Evolutionary conservation across 2,329 filamentous ascomycete genomes (phyloP).

Genomic region (Aspergillus fructus): DNA sequence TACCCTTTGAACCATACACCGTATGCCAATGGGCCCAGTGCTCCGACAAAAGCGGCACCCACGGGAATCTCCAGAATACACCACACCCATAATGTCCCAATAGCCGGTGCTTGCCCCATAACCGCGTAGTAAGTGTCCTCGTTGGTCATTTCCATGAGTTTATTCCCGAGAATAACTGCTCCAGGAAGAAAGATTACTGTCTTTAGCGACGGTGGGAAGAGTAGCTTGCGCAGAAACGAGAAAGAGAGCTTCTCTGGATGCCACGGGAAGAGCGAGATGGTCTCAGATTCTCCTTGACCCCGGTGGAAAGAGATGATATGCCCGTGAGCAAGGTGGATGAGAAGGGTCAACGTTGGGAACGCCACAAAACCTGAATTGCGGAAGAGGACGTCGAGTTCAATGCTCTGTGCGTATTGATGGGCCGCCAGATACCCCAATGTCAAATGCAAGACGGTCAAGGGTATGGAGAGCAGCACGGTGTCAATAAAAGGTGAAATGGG

Average conservation of each 20-base stretch:
- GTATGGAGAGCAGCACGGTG: constrained; percentile 43
- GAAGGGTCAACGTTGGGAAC: constrained; percentile 43
- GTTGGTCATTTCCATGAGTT: constrained; percentile 80
- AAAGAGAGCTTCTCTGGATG: constrained; percentile 25
- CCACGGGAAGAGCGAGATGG: constrained; percentile 27
- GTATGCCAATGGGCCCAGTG: constrained; percentile 52
- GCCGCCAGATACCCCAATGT: constrained; percentile 47
- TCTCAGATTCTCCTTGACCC: constrained; percentile 9
- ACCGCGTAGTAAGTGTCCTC: constrained; percentile 76
- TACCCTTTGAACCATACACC: constrained; percentile 56
- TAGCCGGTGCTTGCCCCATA: constrained; percentile 86
- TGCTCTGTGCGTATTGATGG: constrained; percentile 47
- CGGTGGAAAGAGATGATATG: constrained; percentile 39
- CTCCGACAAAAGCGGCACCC: constrained; percentile 59
- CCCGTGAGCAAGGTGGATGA: constrained; percentile 47
- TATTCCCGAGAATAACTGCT: constrained; percentile 59
- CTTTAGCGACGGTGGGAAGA: constrained; percentile 34
- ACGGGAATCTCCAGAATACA: constrained; percentile 82
- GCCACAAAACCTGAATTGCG: constrained; percentile 39
- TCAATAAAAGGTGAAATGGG: constrained; percentile 42
- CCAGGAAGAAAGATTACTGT: constrained; percentile 36
- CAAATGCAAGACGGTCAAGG: constrained; percentile 45
- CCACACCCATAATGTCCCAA: constrained; percentile 93
- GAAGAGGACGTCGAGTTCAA: constrained; percentile 31
- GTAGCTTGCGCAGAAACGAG: constrained; percentile 27